Conservation (phyloP, 2,329 filamentous ascomycete genomes). For the Neonectria sp. region DNA sequence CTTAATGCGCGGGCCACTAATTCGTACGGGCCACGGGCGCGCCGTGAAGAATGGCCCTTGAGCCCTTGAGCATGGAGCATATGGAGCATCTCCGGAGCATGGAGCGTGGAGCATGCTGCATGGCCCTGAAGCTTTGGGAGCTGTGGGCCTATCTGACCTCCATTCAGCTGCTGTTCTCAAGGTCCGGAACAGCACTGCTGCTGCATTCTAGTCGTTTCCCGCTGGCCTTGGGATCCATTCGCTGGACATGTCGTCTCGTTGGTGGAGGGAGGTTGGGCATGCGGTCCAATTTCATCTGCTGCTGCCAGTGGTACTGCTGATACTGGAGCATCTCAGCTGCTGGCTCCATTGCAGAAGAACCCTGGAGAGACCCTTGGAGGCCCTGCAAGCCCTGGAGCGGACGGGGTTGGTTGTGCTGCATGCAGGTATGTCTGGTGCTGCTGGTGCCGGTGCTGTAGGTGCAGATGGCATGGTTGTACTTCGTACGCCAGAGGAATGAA, state of each 20-base stretch:
- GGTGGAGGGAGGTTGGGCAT: conserved; percentile 30
- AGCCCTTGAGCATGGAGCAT: conserved; percentile 11
- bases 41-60: conserved; percentile 36
- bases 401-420: conserved; percentile 22
- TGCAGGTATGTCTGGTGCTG: conserved; percentile 23
- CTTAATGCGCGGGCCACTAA: conserved; percentile 23
- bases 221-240: conserved; percentile 19
- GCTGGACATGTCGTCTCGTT: conserved; percentile 17
- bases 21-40: conserved; percentile 28
- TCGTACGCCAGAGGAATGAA: conserved; percentile 30
- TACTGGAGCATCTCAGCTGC: conserved; percentile 17
- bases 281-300: conserved; percentile 23
- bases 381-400: conserved; percentile 8
- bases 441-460: conserved; percentile 14
- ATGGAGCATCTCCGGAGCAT: too few relatives aligned
- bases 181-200: conserved; percentile 17
- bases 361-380: conserved; percentile 14
- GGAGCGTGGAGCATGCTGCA: neutral
- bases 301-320: conserved; percentile 16
- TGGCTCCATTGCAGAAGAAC: conserved; percentile 21
- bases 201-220: conserved; percentile 29
- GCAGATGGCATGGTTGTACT: conserved; percentile 4
- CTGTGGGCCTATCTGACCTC: conserved; percentile 38
- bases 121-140: conserved; percentile 20
- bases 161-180: conserved; percentile 24